Conservation (phyloP, 2,329 filamentous ascomycete species). For the Biscogniauxia mediterranea region DNA sequence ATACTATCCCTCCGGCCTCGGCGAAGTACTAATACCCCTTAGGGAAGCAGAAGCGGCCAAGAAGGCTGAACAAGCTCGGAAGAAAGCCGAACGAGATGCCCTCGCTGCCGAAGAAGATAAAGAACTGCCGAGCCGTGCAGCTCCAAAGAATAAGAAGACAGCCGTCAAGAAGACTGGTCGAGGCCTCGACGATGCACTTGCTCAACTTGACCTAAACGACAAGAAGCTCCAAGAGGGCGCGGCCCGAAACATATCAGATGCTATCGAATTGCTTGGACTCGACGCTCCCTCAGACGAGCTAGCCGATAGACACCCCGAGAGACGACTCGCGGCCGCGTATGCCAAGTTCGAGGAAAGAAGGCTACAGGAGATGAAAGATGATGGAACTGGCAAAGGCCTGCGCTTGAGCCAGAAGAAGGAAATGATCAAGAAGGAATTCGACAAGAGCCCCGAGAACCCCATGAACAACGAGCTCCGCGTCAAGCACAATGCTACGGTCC, state of each 20-base stretch:
- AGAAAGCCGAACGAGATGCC: constrained; percentile 91
- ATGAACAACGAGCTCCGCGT: constrained; percentile 82
- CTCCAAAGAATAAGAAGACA: constrained; percentile 66
- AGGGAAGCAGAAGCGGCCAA: constrained; percentile 85
- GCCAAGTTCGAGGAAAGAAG: constrained; percentile 78
- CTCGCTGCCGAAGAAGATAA: constrained; percentile 81
- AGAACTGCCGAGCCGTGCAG: constrained; percentile 52
- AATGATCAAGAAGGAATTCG: constrained; percentile 85
- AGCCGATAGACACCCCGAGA: constrained; percentile 88
- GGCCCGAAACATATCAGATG: constrained; percentile 89
- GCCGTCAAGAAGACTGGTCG: constrained; percentile 67
- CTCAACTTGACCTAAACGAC: constrained; percentile 41
- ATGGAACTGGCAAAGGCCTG: constrained; percentile 70
- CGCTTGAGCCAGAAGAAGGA: constrained; percentile 82
- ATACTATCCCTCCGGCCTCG: too few relatives aligned
- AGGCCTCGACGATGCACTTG: constrained; percentile 53
- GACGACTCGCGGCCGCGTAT: constrained; percentile 83
- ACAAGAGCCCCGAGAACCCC: constrained; percentile 91
- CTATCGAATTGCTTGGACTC: constrained; percentile 79
- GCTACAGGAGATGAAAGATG: constrained; percentile 79
- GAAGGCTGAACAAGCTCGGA: constrained; percentile 76
- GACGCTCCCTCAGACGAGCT: constrained; percentile 50
- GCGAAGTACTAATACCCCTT: too few relatives aligned
- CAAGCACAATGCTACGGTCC: constrained; percentile 72
- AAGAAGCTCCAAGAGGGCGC: constrained; percentile 63